Base-by-base conservation (phyloP, 257 asterid species). In the Gynochthodes officinalis region DNA sequence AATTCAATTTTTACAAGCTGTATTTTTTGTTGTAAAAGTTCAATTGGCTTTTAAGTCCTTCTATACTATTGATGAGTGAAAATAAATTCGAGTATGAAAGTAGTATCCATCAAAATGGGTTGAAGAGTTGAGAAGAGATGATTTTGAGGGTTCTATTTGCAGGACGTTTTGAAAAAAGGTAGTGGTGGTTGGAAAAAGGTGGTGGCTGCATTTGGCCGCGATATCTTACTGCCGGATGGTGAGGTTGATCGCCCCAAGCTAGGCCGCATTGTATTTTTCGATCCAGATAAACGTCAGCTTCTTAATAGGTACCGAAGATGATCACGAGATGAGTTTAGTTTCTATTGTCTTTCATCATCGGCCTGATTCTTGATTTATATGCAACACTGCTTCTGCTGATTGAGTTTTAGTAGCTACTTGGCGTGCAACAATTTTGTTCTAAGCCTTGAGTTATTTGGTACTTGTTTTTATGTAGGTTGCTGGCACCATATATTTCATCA, bases 161-260 rank as follows among this genome's bases (percentile, higher is more conserved):
- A 93, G 96, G 80, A 85, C 71, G 88, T 85, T 50, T 77, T 95
- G 87, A 92, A 81, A 80, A 84, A 90, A 75, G 99, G 93, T 60
- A 86, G 88, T 5, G 91, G 94, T 74, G 99, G 99, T 3, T 92
- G 98, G 95, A 95, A 82, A 73, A 89, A 87, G 79, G 96, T 84
- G 33, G 96, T 90, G 78, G 90, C 85, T 8, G 86, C 97, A 35
- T 91, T 95, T 66, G 96, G 98, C 39, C 85, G 82, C 40, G 97
- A 89, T 32, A 89, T 92, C 69, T 84, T 95, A 81, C 82, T 79
- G 62, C 82, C 84, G 40, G 71, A 80, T 57, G 97, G 97, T 67
- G 98, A 89, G 81, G 90, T 95, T 55, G 96, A 95, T 86, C 92
- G 98, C 2, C 87, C 86, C 19, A 90, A 89, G 77, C 82, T 95